phyloP scores from a whole-genome alignment of 1,139 yeast species.

The Zygosaccharomyces pseudobailii region DNA sequence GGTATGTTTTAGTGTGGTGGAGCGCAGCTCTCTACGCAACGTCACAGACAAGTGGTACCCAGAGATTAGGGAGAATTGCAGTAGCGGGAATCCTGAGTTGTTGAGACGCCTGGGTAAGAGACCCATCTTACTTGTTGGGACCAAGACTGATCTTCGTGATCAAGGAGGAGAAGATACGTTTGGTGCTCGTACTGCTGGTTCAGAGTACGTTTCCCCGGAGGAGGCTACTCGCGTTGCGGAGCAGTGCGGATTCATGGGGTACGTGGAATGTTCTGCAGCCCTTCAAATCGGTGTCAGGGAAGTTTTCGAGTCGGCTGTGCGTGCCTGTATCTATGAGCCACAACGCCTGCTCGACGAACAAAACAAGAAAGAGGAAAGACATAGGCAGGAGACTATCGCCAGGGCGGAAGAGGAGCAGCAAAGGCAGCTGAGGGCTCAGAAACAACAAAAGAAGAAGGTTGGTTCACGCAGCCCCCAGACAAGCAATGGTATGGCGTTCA shows the following conservation, averaged over 20 bases:
- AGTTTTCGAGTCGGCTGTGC: slow-evolving; percentile 76
- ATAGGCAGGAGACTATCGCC: slow-evolving; percentile 6
- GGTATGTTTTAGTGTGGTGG: slow-evolving; percentile 81
- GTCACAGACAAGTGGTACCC: slow-evolving; percentile 79
- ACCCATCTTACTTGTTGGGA: slow-evolving; percentile 75
- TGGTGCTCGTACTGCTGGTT: background rate
- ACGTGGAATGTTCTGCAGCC: slow-evolving; percentile 91
- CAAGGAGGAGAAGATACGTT: slow-evolving; percentile 59
- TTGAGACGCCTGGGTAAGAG: slow-evolving; percentile 36
- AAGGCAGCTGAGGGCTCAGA: slow-evolving; percentile 8
- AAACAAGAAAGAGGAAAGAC: slow-evolving; percentile 8
- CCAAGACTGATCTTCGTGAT: slow-evolving; percentile 80
- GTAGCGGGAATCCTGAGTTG: slow-evolving; percentile 42
- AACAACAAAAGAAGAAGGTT: slow-evolving; percentile 5
- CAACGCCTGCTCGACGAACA: slow-evolving; percentile 12
- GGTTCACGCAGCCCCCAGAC: background rate
- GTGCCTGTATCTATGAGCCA: slow-evolving; percentile 62
- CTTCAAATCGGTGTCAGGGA: slow-evolving; percentile 82
- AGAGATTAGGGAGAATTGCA: slow-evolving; percentile 82
- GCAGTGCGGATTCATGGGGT: slow-evolving; percentile 68
- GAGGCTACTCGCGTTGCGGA: slow-evolving; percentile 68
- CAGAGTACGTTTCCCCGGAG: slow-evolving; percentile 54
- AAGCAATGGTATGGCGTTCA: background rate
- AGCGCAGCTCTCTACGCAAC: slow-evolving; percentile 76
- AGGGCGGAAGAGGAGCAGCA: slow-evolving; percentile 10